phyloP scores from a whole-genome alignment of 1,284 basidiomycete species.

The Gymnopus androsaceus region DNA sequence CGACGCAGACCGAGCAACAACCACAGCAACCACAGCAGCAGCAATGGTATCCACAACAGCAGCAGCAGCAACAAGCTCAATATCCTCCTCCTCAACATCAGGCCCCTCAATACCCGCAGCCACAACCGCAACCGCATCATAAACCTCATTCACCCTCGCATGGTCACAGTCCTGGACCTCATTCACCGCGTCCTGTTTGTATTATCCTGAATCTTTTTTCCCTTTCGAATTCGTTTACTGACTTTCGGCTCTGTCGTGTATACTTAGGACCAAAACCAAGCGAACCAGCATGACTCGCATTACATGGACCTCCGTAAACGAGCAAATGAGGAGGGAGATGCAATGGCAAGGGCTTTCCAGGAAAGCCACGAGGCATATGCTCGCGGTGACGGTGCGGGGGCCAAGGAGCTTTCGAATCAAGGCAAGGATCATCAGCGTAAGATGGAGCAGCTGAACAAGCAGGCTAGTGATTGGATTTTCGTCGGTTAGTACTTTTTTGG shows the following conservation, averaged over 20 bases:
- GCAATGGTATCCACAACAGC: slow-evolving; percentile 3
- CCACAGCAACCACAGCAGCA: slow-evolving; percentile 12
- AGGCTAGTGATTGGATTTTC: slow-evolving; percentile 93
- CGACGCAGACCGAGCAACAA: not conserved
- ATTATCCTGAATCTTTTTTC: not conserved
- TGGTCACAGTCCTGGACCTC: slow-evolving; percentile 2
- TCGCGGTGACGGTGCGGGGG: slow-evolving; percentile 73
- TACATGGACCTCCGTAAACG: slow-evolving; percentile 71
- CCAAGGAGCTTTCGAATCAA: slow-evolving; percentile 82
- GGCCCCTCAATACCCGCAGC: slow-evolving; percentile 8
- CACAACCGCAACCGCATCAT: slow-evolving; percentile 1
- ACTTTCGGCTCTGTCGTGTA: no score
- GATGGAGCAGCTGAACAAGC: slow-evolving; percentile 81
- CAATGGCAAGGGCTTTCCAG: slow-evolving; percentile 72
- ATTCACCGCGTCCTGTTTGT: slow-evolving; percentile 4
- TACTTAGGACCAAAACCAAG: slow-evolving; percentile 58
- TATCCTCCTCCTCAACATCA: slow-evolving; percentile 12
- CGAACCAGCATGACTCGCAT: slow-evolving; percentile 70
- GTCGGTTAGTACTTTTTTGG: slow-evolving; percentile 47
- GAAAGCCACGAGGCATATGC: slow-evolving; percentile 70
- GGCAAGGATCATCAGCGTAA: slow-evolving; percentile 81
- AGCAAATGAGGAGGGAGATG: slow-evolving; percentile 73
- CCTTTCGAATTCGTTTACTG: not conserved
- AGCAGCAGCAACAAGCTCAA: slow-evolving; percentile 10
- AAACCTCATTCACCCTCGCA: slow-evolving; percentile 10